Conservation (phyloP, 306 rosid genomes). For the Castanea sativa region DNA sequence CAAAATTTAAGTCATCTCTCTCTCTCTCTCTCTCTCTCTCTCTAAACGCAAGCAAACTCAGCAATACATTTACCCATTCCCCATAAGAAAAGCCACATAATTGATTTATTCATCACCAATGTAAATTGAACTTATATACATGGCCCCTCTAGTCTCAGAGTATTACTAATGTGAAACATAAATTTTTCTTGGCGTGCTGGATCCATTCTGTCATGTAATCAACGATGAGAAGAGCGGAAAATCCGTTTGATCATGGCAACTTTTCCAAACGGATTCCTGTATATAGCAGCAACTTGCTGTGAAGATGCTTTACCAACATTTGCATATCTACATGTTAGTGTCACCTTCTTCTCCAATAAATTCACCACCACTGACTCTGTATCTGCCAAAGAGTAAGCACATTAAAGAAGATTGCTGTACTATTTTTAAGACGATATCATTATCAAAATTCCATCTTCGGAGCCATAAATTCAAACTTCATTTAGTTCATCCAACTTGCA, state of each 20-base stretch:
- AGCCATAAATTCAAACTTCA: not conserved
- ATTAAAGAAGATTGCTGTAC: not conserved
- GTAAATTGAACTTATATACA: slow-evolving; percentile 21
- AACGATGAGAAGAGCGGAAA: slow-evolving; percentile 40
- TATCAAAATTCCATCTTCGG: not conserved
- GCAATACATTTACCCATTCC: too few species aligned
- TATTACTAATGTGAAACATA: slow-evolving; percentile 1
- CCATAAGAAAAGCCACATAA: not conserved
- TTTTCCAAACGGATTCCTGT: slow-evolving; percentile 39
- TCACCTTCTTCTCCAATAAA: slow-evolving; percentile 69
- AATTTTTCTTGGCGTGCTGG: not conserved
- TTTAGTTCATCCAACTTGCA: not conserved
- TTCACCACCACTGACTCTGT: slow-evolving; percentile 70
- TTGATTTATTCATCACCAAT: not conserved
- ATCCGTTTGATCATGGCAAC: slow-evolving; percentile 43
- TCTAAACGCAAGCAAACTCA: not conserved
- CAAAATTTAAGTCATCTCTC: not conserved
- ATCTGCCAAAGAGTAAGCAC: slow-evolving; percentile 35
- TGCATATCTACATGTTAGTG: slow-evolving; percentile 50
- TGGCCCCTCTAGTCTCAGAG: slow-evolving; percentile 13
- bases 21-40: slow-evolving; percentile 3
- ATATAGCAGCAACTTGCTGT: slow-evolving; percentile 34
- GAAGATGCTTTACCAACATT: slow-evolving; percentile 26
- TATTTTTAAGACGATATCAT: not conserved
- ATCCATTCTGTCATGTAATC: not conserved